Conservation (phyloP, 1,284 basidiomycete species). For the Fistulinella cinereoalba region DNA sequence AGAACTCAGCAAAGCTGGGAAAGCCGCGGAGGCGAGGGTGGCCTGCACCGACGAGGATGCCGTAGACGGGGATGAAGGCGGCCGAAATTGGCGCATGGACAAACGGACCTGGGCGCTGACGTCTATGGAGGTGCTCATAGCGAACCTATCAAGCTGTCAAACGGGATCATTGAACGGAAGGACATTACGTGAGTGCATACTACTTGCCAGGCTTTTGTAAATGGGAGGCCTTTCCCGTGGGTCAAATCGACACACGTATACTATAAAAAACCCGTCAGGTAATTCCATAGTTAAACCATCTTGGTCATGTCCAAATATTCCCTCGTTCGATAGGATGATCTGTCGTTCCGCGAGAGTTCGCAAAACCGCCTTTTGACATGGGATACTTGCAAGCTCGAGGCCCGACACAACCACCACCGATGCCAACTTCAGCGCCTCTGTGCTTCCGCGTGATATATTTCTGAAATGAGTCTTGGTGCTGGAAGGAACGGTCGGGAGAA, state of each 20-base stretch:
- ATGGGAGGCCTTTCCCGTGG: slow-evolving; percentile 60
- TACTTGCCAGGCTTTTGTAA: slow-evolving; percentile 58
- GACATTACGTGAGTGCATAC: background rate
- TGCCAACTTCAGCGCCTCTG: slow-evolving; percentile 41
- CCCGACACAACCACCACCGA: slow-evolving; percentile 67
- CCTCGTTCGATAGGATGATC: slow-evolving; percentile 46
- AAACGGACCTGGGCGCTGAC: slow-evolving; percentile 38
- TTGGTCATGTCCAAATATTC: slow-evolving; percentile 31
- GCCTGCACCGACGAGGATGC: slow-evolving; percentile 23
- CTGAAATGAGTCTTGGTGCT: slow-evolving; percentile 18
- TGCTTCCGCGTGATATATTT: slow-evolving; percentile 15
- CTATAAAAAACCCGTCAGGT: slow-evolving; percentile 67
- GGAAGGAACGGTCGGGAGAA: slow-evolving; percentile 24
- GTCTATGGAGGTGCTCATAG: slow-evolving; percentile 64
- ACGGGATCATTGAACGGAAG: background rate
- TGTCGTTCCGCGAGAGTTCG: slow-evolving; percentile 51
- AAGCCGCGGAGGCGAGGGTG: slow-evolving; percentile 27
- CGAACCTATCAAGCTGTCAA: slow-evolving; percentile 68
- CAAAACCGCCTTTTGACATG: slow-evolving; percentile 59
- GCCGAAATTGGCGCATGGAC: slow-evolving; percentile 39
- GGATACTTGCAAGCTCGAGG: slow-evolving; percentile 55
- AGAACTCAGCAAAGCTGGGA: slow-evolving; percentile 15
- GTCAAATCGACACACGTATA: slow-evolving; percentile 68
- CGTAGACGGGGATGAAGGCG: slow-evolving; percentile 24
- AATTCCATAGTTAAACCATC: slow-evolving; percentile 46